Conservation (phyloP, 768 basidiomycete genomes). For the Boletus edulis region DNA sequence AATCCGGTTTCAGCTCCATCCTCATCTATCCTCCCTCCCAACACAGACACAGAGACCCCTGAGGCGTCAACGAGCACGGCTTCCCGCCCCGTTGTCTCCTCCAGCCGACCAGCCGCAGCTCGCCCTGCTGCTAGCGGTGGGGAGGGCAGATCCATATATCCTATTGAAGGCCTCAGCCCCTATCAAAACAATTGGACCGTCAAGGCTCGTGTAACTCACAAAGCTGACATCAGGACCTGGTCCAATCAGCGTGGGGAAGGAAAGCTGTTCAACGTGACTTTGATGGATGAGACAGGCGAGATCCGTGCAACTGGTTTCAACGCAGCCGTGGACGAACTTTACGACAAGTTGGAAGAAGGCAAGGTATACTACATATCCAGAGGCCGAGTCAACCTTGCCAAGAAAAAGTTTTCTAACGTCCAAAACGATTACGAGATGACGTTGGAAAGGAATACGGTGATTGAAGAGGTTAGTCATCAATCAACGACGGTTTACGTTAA, state of each 20-base stretch:
- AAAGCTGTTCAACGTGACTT: conserved; percentile 86
- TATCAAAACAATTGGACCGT: conserved; percentile 99
- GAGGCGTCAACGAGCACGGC: conserved; percentile 30
- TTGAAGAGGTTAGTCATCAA: conserved; percentile 66
- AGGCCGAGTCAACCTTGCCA: conserved; percentile 90
- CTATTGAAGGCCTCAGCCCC: conserved; percentile 92
- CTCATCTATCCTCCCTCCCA: conserved; percentile 27
- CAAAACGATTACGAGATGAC: conserved; percentile 91
- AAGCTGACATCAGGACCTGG: conserved; percentile 87
- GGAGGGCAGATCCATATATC: conserved; percentile 47
- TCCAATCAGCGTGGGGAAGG: conserved; percentile 90
- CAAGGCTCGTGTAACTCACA: conserved; percentile 89
- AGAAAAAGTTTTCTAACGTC: conserved; percentile 92
- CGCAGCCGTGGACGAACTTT: conserved; percentile 75
- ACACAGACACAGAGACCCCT: conserved; percentile 13
- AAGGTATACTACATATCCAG: conserved; percentile 92
- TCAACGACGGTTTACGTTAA: background rate
- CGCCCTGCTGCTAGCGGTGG: conserved; percentile 16
- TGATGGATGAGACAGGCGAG: conserved; percentile 94
- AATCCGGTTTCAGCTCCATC: conserved; percentile 44
- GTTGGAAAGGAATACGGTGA: conserved; percentile 79
- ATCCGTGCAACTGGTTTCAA: conserved; percentile 95
- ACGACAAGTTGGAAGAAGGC: conserved; percentile 82
- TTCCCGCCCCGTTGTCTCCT: conserved; percentile 25
- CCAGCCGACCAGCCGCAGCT: conserved; percentile 10